phyloP scores from a whole-genome alignment of 192 early-diverging fungal species.

The Coemansia sp. region DNA sequence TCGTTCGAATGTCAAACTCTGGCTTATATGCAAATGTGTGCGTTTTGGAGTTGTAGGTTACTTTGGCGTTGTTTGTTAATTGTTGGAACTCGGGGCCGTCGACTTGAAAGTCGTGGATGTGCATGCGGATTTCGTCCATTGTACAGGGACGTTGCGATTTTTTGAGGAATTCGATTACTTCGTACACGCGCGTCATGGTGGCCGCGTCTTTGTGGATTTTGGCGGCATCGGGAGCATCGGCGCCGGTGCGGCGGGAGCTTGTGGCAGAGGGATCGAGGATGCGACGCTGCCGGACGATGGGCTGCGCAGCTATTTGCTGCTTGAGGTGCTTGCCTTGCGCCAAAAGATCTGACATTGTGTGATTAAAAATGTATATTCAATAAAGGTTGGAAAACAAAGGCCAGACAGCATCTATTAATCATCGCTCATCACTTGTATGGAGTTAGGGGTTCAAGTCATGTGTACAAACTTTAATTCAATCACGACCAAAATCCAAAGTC shows the following conservation, averaged over 20 bases:
- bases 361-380: background rate
- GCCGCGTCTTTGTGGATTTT: slow-evolving; percentile 20
- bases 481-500: slow-evolving; percentile 23
- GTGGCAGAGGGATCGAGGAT: background rate
- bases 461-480: background rate
- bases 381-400: background rate
- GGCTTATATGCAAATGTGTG: slow-evolving; percentile 75
- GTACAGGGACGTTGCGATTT: slow-evolving; percentile 62
- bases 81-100: slow-evolving; percentile 59
- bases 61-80: slow-evolving; percentile 64
- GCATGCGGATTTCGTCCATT: slow-evolving; percentile 57
- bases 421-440: background rate
- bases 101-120: slow-evolving; percentile 59
- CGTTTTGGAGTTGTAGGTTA: slow-evolving; percentile 57
- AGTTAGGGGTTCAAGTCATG: slow-evolving; percentile 8
- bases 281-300: slow-evolving; percentile 31
- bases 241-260: background rate
- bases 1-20: slow-evolving; percentile 66
- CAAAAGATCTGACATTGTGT: slow-evolving; percentile 34
- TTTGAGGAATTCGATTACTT: slow-evolving; percentile 44
- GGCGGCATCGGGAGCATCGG: background rate
- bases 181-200: slow-evolving; percentile 31
- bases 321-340: slow-evolving; percentile 43
- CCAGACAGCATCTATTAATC: background rate
- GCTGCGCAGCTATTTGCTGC: slow-evolving; percentile 56